phyloP scores from a whole-genome alignment of 2,329 filamentous ascomycete genomes.

The Hypocrella siamensis region DNA sequence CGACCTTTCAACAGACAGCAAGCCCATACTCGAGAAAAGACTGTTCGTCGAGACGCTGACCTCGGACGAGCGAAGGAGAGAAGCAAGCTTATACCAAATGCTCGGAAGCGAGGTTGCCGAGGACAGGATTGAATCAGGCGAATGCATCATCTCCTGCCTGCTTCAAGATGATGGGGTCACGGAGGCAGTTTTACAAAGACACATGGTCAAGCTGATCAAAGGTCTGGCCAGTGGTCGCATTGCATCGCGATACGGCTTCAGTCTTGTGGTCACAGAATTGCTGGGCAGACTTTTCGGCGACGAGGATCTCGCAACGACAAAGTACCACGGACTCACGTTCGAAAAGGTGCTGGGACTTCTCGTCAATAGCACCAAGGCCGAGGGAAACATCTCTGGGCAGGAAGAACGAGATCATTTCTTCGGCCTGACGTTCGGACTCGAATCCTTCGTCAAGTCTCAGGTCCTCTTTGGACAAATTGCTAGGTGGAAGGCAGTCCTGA shows the following conservation, averaged over 20 bases:
- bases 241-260: conserved; percentile 77
- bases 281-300: conserved; percentile 52
- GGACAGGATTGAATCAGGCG: conserved; percentile 42
- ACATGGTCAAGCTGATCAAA: conserved; percentile 58
- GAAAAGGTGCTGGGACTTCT: conserved; percentile 37
- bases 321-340: conserved; percentile 39
- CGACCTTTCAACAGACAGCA: conserved; percentile 8
- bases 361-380: conserved; percentile 36
- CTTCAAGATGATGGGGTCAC: conserved; percentile 31
- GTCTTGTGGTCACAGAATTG: conserved; percentile 72
- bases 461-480: conserved; percentile 47
- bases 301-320: conserved; percentile 24
- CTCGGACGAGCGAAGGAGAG: conserved; percentile 38
- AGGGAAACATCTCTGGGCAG: conserved; percentile 42
- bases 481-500: conserved; percentile 53
- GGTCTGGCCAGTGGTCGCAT: conserved; percentile 84
- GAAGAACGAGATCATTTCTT: conserved; percentile 78
- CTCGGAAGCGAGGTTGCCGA: conserved; percentile 42
- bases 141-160: conserved; percentile 40
- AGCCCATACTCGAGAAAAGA: conserved; percentile 16
- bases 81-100: conserved; percentile 43
- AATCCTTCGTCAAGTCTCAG: conserved; percentile 69
- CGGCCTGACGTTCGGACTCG: conserved; percentile 73
- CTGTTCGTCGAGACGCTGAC: conserved; percentile 36
- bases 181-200: conserved; percentile 38